A percentile compares a stretch with the other conserved stretches of the same genome.
Conservation (phyloP, 352 stramenopile genomes). For the Pythium scleroteichum region DNA sequence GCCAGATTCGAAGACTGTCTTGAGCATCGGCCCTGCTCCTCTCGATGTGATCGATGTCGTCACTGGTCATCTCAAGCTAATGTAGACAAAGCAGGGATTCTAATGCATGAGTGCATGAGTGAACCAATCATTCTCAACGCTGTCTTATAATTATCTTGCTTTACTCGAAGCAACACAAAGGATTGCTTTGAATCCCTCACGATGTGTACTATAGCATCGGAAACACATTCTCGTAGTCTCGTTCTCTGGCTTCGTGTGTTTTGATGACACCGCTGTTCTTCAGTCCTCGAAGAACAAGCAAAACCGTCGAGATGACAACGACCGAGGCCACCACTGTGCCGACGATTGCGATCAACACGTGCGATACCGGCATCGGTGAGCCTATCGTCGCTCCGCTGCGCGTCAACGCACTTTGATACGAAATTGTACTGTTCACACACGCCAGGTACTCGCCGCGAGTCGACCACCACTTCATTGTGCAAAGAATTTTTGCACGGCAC, state of each 20-base stretch:
- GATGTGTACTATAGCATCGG: conserved; percentile 43
- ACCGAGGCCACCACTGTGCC: conserved; percentile 47
- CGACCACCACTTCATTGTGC: conserved; percentile 82
- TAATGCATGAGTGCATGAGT: neutral
- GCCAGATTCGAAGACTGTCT: conserved; percentile 80
- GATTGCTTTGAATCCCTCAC: no score
- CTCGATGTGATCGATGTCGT: conserved; percentile 69
- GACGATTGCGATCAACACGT: conserved; percentile 47
- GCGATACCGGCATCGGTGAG: conserved; percentile 8
- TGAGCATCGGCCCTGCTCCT: conserved; percentile 76
- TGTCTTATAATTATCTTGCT: no score
- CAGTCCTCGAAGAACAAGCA: conserved; percentile 38
- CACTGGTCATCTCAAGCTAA: conserved; percentile 85
- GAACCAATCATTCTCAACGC: neutral
- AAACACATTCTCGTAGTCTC: conserved; percentile 51
- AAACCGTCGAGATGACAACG: conserved; percentile 37
- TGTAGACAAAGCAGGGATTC: conserved; percentile 40
- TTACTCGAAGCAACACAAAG: no score
- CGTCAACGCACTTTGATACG: conserved; percentile 25
- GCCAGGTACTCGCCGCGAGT: conserved; percentile 66
- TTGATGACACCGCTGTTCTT: conserved; percentile 43
- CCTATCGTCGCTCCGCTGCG: conserved; percentile 4
- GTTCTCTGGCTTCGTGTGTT: conserved; percentile 28
- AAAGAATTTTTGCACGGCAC: conserved; percentile 65
- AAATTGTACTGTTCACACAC: conserved; percentile 45